phyloP scores from a whole-genome alignment of 495 filamentous ascomycete genomes.

The Xylaria cubensis region DNA sequence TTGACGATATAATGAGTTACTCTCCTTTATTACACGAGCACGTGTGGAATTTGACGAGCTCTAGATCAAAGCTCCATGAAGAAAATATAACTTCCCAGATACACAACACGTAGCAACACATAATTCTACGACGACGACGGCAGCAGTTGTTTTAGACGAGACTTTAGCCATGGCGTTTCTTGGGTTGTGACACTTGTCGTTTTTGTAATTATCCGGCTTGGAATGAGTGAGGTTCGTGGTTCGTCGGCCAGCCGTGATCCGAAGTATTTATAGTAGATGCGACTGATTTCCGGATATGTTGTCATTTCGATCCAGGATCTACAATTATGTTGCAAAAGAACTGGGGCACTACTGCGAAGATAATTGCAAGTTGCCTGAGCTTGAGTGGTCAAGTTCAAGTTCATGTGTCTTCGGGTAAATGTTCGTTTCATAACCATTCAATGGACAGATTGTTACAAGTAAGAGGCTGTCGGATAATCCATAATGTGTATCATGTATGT shows the following conservation, averaged over 20 bases:
- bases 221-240: constrained; percentile 28
- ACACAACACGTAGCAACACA: no score
- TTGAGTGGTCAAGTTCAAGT: background rate
- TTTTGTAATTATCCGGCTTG: constrained; percentile 42
- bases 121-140: background rate
- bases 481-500: no score
- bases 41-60: background rate
- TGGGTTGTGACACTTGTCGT: constrained; percentile 40
- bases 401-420: constrained; percentile 12
- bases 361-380: background rate
- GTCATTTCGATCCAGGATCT: background rate
- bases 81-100: no score
- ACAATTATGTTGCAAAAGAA: background rate
- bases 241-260: background rate
- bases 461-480: no score
- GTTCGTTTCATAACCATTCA: background rate
- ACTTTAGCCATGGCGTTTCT: constrained; percentile 9
- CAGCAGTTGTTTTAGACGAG: background rate
- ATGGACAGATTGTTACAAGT: no score
- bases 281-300: constrained; percentile 4
- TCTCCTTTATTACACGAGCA: no score
- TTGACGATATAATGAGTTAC: no score
- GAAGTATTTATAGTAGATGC: constrained; percentile 23
- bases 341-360: background rate
- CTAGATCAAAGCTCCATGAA: background rate